Conservation (phyloP, 2,329 filamentous ascomycete genomes). For the Aspergillus proliferans region DNA sequence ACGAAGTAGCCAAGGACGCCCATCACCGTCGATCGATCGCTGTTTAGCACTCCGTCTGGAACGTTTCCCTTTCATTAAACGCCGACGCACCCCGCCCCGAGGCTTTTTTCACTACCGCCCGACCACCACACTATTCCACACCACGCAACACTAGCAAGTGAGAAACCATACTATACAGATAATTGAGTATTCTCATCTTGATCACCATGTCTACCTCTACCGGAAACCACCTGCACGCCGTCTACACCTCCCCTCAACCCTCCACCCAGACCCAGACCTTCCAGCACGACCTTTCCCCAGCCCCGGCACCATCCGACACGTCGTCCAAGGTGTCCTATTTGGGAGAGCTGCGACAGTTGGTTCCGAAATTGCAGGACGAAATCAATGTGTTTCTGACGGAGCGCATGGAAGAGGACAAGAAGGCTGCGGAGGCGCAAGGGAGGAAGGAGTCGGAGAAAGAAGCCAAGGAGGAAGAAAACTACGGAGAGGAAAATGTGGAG, state of each 20-base stretch:
- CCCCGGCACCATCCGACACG: constrained; percentile 7
- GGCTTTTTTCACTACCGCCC: constrained; percentile 1
- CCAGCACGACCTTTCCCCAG: constrained; percentile 23
- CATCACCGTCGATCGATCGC: no score
- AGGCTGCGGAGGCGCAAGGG: constrained; percentile 25
- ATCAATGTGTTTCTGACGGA: constrained; percentile 56
- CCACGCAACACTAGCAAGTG: background rate
- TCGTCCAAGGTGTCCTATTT: constrained; percentile 48
- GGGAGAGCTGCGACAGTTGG: constrained; percentile 43
- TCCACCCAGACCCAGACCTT: constrained; percentile 26
- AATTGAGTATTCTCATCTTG: background rate
- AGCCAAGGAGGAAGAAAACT: constrained; percentile 53
- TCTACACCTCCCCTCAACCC: constrained; percentile 24
- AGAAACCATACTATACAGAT: background rate
- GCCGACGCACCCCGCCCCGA: constrained; percentile 1
- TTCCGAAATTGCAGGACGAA: constrained; percentile 49
- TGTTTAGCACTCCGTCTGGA: no score
- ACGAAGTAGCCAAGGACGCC: no score
- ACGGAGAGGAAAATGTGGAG: constrained; percentile 72
- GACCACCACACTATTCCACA: background rate
- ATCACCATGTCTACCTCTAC: constrained; percentile 7
- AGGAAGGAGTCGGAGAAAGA: constrained; percentile 33
- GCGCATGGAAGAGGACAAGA: constrained; percentile 58
- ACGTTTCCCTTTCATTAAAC: no score
- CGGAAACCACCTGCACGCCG: constrained; percentile 15